phyloP scores from a whole-genome alignment of 306 rosid species.

The Corylus avellana region DNA sequence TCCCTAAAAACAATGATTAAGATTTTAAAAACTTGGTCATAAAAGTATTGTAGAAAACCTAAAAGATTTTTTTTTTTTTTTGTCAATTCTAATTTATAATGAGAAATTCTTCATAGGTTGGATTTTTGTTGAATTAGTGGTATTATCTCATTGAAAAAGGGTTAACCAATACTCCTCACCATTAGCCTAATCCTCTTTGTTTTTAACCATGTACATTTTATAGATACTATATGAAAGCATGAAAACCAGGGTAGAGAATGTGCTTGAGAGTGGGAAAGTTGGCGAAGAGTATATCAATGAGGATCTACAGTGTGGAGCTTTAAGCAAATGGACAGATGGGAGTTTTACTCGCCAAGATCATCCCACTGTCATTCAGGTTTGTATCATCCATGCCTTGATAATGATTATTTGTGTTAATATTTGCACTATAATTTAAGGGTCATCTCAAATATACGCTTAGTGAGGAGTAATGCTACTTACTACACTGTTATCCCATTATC shows the following conservation, averaged over 20 bases:
- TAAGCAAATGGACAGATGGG: conserved; percentile 29
- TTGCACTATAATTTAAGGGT: no score
- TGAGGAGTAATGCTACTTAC: no score
- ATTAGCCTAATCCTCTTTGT: not conserved
- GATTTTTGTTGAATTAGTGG: no score
- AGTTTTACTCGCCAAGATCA: conserved; percentile 33
- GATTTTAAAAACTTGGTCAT: no score
- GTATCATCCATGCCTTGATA: not conserved
- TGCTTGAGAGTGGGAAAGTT: conserved; percentile 38
- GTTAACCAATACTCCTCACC: no score
- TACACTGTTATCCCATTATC: no score
- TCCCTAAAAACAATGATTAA: no score
- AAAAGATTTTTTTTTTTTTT: no score
- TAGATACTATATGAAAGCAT: conserved; percentile 42
- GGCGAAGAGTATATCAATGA: conserved; percentile 22
- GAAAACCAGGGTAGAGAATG: conserved; percentile 35
- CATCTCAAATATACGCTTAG: no score
- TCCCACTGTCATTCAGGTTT: conserved; percentile 43
- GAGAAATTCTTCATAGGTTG: not conserved
- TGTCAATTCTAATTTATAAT: not conserved
- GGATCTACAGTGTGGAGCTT: conserved; percentile 20
- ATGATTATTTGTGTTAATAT: no score
- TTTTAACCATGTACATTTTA: not conserved
- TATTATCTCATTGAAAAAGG: no score
- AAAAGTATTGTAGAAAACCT: no score